Percentiles rank a stretch among this genome's conserved stretches.
Evolutionary conservation across 345 rosid genomes (phyloP).

Genomic region (Streptanthus diversifolius): DNA sequence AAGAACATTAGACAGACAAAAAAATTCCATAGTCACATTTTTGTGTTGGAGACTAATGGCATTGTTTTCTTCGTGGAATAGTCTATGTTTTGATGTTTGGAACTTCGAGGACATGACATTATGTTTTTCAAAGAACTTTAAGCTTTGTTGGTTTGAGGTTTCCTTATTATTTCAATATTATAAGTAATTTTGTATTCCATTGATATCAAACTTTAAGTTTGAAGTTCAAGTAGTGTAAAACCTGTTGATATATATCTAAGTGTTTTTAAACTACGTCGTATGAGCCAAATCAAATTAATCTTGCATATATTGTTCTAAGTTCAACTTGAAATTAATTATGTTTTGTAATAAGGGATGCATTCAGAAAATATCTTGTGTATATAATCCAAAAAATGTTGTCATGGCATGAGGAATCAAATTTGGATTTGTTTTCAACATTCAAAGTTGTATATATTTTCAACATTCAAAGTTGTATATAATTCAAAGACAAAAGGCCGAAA

Average conservation of each 20-base stretch:
- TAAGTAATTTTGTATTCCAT: not conserved
- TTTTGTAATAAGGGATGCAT: not conserved
- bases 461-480: slow-evolving; percentile 9
- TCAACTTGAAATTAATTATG: not conserved
- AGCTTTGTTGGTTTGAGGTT: not conserved
- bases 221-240: not conserved
- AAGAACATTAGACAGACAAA: slow-evolving; percentile 24
- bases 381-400: not conserved
- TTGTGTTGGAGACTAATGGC: slow-evolving; percentile 28
- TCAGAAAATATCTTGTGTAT: not conserved
- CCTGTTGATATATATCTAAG: not conserved
- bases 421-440: not conserved
- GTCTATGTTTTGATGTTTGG: slow-evolving; percentile 32
- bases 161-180: not conserved
- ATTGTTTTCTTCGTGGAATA: slow-evolving; percentile 23
- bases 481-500: slow-evolving; percentile 36
- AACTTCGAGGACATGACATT: slow-evolving; percentile 27
- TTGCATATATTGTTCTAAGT: not conserved
- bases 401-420: slow-evolving; percentile 6
- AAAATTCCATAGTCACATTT: slow-evolving; percentile 10
- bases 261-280: not conserved
- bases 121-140: slow-evolving; percentile 15
- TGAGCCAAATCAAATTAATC: not conserved
- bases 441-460: not conserved
- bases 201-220: not conserved